Conservation (phyloP, 345 rosid species). For the Acer campestre region DNA sequence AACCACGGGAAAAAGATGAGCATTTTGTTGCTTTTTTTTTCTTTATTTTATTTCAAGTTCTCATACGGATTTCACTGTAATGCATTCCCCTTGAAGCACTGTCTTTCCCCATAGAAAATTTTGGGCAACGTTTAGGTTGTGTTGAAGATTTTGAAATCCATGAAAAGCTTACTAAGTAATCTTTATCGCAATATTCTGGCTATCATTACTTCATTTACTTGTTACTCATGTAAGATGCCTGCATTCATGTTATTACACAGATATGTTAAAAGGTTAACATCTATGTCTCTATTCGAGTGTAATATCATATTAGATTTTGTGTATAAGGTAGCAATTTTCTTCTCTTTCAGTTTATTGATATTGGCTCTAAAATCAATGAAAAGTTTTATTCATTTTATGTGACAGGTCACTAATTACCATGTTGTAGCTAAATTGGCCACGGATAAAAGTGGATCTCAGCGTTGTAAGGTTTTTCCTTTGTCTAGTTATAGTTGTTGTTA, state of each 20-base stretch:
- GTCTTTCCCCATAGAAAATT: background rate
- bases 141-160: background rate
- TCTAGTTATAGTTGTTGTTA: background rate
- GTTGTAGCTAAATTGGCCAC: constrained; percentile 81
- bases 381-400: constrained; percentile 12
- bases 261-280: background rate
- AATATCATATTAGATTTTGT: background rate
- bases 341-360: background rate
- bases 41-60: background rate
- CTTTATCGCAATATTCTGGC: background rate
- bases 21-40: background rate
- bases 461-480: constrained; percentile 69
- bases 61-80: background rate
- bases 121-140: background rate
- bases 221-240: background rate
- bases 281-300: background rate
- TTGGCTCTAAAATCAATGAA: background rate
- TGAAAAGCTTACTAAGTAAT: background rate
- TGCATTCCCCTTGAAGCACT: no score
- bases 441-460: constrained; percentile 65
- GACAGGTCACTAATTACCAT: constrained; percentile 87
- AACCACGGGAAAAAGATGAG: background rate
- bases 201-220: background rate
- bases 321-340: background rate
- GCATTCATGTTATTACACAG: background rate